Percentiles rank a stretch among this genome's conserved stretches.
Conservation (phyloP, 495 filamentous ascomycete genomes). For the Staphylotrichum longicolle region DNA sequence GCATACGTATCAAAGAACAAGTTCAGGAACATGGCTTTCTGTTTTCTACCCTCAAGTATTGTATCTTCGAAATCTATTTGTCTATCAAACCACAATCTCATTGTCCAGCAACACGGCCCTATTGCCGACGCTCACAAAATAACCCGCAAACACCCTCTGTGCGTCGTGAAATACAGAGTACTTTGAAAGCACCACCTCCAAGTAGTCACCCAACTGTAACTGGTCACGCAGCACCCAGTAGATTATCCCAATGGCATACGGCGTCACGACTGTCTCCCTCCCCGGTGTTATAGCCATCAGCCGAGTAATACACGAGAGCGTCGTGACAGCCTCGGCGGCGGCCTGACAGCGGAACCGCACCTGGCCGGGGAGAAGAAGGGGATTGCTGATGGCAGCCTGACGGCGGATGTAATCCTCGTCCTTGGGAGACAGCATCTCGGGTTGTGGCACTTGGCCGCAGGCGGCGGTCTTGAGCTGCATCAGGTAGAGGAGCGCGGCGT, state of each 20-base stretch:
- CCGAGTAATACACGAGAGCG: background rate
- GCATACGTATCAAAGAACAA: too few relatives aligned
- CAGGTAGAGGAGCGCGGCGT: constrained; percentile 10
- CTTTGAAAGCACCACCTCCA: background rate
- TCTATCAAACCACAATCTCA: too few relatives aligned
- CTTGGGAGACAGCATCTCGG: background rate
- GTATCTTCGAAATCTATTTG: too few relatives aligned
- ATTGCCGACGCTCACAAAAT: background rate
- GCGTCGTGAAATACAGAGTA: background rate
- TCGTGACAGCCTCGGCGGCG: constrained; percentile 5
- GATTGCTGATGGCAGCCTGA: background rate
- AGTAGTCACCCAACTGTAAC: background rate
- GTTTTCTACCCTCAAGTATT: too few relatives aligned
- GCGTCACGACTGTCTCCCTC: constrained; percentile 3
- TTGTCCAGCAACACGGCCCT: too few relatives aligned
- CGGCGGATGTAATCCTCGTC: background rate
- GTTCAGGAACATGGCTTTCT: too few relatives aligned
- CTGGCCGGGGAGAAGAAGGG: constrained; percentile 3
- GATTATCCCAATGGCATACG: background rate
- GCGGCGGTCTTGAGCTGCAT: constrained; percentile 11
- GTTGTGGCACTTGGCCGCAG: background rate
- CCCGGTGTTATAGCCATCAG: background rate
- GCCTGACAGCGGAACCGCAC: background rate
- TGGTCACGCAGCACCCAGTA: constrained; percentile 13
- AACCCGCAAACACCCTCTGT: background rate